Base-by-base conservation (phyloP, 345 rosid genomes). In the Linum trigynum region DNA sequence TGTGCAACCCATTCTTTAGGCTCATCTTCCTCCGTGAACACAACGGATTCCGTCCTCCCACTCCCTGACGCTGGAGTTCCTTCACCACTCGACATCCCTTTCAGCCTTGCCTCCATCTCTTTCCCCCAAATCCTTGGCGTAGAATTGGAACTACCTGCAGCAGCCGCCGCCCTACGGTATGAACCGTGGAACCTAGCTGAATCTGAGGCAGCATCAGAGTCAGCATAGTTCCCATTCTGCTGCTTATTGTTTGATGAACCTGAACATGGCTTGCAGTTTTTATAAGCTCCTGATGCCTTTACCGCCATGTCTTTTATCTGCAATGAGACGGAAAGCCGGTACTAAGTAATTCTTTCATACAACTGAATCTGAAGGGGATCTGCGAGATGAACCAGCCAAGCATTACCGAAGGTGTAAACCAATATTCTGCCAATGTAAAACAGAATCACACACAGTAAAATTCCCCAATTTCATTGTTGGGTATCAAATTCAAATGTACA, bases 291-390 rank as follows among this genome's bases (percentile, higher is more conserved):
- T 9, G 97, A 88, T 8, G 98, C 98, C 76, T 88, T 92, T 69
- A 90, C 42, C 41, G 98, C 98, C 63, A 92, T 92, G 71, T 90
- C 98, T 79, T 92, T 92, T 69, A 92, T 83, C 98, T 92, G 78
- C 10, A 72, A 67, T 67, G 59, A 40, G 17, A 16, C 45, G 50
- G 48, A 40, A 57, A 42, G 5, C 51, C 66, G 4, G 41, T 32
- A 5, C 16, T 57, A 69, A 55, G 16, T 57, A 10, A 51, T 51
- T 64, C 65, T 38, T 67, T n/a, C 3, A 15, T 62, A 57, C 37
- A 57, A 57, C 60, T 36, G 37, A 57, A 57, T 17, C 60, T 57
- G 4, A 57, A 23, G 32, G 32, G 35, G 6, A 36, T 16, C 35
- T 17, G 38, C 7, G 7, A 57, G 37, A 56, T 32, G 35, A n/a